These are phyloP conservation scores for Xylaria scruposa DNA, from an alignment of 495 filamentous ascomycete genomes.

Conservation along the genomic window DNA sequence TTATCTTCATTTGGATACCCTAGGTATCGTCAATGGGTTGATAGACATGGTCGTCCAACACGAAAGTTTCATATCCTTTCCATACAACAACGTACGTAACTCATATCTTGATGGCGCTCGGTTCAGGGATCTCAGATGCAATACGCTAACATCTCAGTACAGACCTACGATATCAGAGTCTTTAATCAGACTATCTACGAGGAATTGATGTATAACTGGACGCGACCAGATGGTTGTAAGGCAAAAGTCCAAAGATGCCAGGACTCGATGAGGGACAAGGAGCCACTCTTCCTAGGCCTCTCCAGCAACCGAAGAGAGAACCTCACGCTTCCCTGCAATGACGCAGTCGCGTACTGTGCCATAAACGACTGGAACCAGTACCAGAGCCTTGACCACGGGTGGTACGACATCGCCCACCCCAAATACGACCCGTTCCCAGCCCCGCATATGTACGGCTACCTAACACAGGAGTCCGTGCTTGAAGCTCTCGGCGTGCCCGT, in stretches of 20 bases:
- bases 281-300: conserved; percentile 32
- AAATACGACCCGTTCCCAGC: conserved; percentile 68
- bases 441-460: conserved; percentile 65
- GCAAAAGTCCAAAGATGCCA: conserved; percentile 47
- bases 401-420: conserved; percentile 67
- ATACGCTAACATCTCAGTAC: not conserved
- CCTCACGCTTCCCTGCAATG: conserved; percentile 47
- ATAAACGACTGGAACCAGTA: conserved; percentile 56
- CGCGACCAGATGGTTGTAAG: conserved; percentile 47
- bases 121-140: too few species aligned
- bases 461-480: conserved; percentile 69
- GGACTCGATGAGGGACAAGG: conserved; percentile 42
- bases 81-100: conserved; percentile 17
- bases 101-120: not conserved
- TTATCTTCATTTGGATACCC: conserved; percentile 61
- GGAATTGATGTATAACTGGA: conserved; percentile 49
- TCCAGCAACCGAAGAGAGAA: conserved; percentile 43
- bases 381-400: conserved; percentile 53
- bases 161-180: conserved; percentile 72
- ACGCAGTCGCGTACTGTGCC: conserved; percentile 55
- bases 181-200: conserved; percentile 54
- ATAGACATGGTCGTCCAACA: conserved; percentile 57
- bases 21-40: conserved; percentile 75
- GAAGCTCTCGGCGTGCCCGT: conserved; percentile 67
- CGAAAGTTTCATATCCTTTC: conserved; percentile 14